Base-by-base conservation (phyloP, 2,329 filamentous ascomycete genomes). In the Pestalotiopsis sp. region DNA sequence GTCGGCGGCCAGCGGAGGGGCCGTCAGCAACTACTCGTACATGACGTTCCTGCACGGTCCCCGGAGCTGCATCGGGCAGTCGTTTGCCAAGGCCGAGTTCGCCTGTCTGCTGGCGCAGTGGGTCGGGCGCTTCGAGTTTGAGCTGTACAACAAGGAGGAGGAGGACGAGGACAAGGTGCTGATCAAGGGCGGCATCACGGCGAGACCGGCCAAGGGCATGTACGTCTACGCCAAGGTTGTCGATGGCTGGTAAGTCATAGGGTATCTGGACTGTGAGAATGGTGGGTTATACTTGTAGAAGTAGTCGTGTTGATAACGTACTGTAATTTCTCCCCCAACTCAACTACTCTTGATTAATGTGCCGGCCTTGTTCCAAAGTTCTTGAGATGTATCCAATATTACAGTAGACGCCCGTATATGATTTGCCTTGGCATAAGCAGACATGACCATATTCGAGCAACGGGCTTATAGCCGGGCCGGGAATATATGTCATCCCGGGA, bases 1-100 rank as follows among this genome's bases (percentile, higher is more conserved):
- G 75, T 73, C 69, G 14, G 83, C 83, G 4, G 90, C 90, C 67
- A 89, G 87, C 57, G 93, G 93, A 6, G 92, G 92, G 9, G 91
- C 93, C 1, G 83, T 85, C 17, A 93, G 87, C 72, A 96, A 95
- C 79, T 97, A 92, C 77, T 88, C 91, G 0, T 91, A 92, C 74
- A 78, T 95, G 80, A 95, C 93, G 0, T 97, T 97, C 80, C 79
- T 97, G 69, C 93, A 97, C 77, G 95, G 95, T 0, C 94, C 94
- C 2, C 84, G 94, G 66, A 92, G 91, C 76, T 97, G 95, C 77
- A 97, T 97, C 73, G 95, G 94, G 0, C 87, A 91, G 79, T 85
- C 85, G 2, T 97, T 97, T 80, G 92, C 95, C 0, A 91, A 90
- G 77, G 89, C 91, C 0, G 95, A 98, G 83, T 93, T 97, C 80